Evolutionary conservation across 495 filamentous ascomycete species (phyloP).

Genomic region (Neurospora tetraspora): DNA sequence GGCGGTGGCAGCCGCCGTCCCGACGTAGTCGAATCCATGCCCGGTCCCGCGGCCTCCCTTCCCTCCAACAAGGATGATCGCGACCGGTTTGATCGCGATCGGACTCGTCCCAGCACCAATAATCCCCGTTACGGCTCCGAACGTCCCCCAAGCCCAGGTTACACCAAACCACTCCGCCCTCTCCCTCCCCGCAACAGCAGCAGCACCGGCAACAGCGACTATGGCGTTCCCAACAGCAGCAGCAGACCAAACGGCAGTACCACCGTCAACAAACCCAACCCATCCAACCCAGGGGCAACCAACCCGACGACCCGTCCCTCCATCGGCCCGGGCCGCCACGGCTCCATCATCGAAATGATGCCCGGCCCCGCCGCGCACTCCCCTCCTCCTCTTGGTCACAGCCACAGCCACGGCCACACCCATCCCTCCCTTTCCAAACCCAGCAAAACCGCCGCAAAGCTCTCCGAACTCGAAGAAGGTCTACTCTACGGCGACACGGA

Average conservation of each 20-base stretch:
- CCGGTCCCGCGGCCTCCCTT: not conserved
- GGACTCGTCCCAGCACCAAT: not conserved
- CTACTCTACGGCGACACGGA: not conserved
- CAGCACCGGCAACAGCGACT: not conserved
- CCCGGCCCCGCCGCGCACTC: conserved; percentile 3
- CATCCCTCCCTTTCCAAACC: conserved; percentile 1
- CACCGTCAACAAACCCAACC: not conserved
- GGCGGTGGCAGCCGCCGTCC: not conserved
- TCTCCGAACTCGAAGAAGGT: not conserved
- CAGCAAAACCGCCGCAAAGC: not conserved
- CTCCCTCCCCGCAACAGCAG: not conserved
- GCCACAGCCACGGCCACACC: not conserved
- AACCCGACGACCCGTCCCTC: conserved; percentile 11
- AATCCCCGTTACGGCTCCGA: not conserved
- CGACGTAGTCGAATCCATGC: not conserved
- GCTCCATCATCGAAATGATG: conserved; percentile 3
- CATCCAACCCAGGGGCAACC: conserved; percentile 5
- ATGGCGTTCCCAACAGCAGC: not conserved
- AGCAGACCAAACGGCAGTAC: not conserved
- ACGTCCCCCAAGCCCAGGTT: not conserved
- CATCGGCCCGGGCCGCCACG: conserved; percentile 2
- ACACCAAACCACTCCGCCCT: not conserved
- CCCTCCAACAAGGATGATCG: not conserved
- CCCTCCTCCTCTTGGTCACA: conserved; percentile 2
- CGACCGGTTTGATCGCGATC: not conserved